Percentiles rank a stretch among this genome's conserved stretches.
phyloP scores from a whole-genome alignment of 2,329 filamentous ascomycete species.

The Diplodia sapinea region DNA sequence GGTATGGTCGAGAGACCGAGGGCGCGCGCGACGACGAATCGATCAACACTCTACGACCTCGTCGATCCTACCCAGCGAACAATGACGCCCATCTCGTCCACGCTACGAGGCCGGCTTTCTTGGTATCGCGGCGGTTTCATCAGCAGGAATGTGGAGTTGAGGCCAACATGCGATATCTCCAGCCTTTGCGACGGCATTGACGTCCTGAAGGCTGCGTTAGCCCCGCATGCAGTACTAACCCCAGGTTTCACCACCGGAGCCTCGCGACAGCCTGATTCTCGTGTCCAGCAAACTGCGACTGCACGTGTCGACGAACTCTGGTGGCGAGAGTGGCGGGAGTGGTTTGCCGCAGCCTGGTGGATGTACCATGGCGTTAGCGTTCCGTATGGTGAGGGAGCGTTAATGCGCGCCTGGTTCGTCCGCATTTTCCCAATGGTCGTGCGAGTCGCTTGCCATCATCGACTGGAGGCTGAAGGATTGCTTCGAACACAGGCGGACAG shows the following conservation, averaged over 20 bases:
- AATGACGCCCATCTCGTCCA: not conserved
- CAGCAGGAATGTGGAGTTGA: no score
- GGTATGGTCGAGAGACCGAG: no score
- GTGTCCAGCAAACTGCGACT: no score
- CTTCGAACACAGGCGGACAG: not conserved
- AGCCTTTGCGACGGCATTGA: not conserved
- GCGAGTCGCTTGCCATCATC: not conserved
- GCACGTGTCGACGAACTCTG: not conserved
- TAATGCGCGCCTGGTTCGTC: not conserved
- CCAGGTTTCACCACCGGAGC: no score
- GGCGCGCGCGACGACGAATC: no score
- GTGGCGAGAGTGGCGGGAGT: not conserved
- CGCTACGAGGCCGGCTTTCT: no score
- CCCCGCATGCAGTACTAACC: no score
- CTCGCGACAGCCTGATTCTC: no score
- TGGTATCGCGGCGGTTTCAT: no score
- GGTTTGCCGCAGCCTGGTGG: not conserved
- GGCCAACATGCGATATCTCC: no score
- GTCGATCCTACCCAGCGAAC: not conserved
- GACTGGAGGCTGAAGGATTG: not conserved
- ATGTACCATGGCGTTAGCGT: not conserved
- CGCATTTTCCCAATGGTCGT: not conserved
- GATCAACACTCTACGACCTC: not conserved
- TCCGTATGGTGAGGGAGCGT: not conserved
- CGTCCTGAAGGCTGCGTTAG: no score